These are phyloP conservation scores for Ramularia collo-cygni DNA, from an alignment of 2,329 filamentous ascomycete genomes.

Conservation along the genomic window DNA sequence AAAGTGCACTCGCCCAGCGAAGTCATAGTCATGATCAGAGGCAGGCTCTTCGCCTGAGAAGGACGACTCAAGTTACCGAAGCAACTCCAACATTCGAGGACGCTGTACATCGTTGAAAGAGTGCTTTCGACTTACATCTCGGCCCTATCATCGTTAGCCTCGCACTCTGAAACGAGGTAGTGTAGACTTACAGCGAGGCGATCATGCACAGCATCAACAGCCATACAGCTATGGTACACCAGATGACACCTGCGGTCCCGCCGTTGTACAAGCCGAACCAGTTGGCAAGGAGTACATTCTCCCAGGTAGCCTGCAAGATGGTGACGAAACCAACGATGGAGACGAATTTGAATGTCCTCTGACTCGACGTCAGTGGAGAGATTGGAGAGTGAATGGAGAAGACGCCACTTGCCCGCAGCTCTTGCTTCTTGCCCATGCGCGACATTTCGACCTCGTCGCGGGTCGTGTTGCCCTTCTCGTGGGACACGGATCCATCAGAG, in stretches of 20 bases:
- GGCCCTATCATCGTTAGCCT: slow-evolving; percentile 17
- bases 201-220: slow-evolving; percentile 28
- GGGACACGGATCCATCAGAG: slow-evolving; percentile 14
- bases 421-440: slow-evolving; percentile 46
- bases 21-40: too few relatives aligned
- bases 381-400: neutral
- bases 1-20: too few relatives aligned
- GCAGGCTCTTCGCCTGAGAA: too few relatives aligned
- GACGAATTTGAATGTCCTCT: slow-evolving; percentile 46
- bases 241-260: slow-evolving; percentile 26
- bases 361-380: neutral
- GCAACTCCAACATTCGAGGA: too few relatives aligned
- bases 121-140: slow-evolving; percentile 18
- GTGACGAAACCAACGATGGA: slow-evolving; percentile 48
- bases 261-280: slow-evolving; percentile 27
- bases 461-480: slow-evolving; percentile 25
- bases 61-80: too few relatives aligned
- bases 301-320: slow-evolving; percentile 50
- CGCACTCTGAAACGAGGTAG: neutral
- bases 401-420: slow-evolving; percentile 35
- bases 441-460: slow-evolving; percentile 41
- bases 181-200: slow-evolving; percentile 22
- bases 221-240: slow-evolving; percentile 29
- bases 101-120: too few relatives aligned
- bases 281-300: slow-evolving; percentile 38